Evolutionary conservation across 108 stramenopile genomes (phyloP), one percentile per base, ranked within the genome.

Genomic region (Asterionellopsis glacialis): DNA sequence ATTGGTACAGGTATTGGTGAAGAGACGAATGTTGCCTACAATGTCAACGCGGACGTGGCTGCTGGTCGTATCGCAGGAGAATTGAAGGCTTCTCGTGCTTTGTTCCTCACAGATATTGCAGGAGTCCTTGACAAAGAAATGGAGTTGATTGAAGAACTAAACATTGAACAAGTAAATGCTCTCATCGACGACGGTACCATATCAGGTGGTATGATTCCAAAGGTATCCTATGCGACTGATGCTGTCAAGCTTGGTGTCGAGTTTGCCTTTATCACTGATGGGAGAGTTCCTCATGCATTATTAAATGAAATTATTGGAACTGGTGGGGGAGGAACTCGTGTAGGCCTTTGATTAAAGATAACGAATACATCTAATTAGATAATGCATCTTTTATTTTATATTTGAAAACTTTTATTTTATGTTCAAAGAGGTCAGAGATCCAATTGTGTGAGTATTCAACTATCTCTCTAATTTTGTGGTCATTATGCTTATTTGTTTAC

Each of bases 21-120:
- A 23, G 69, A 61, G 42, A 65, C 59, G 12, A 75, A 80, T 57
- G 63, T 86, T 21, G 85, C 88, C 45, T 95, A 95, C 79, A 98
- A 98, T 73, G 82, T 93, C 72, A 98, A 98, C 73, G 98, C 98
- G 16, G 98, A 98, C 81, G 95, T 91, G 3, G 96, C 97, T 21
- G 98, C 98, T 11, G 95, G 94, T 38, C 73, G 90, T 24, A 94
- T 98, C 60, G 95, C 95, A 12, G 94, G 90, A 41, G 97, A 93
- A 44, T 53, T 96, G 28, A 74, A 73, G 11, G 95, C 95, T 23
- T 74, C 88, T 26, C 79, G 93, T 11, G 93, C 87, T 41, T 65
- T 98, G 65, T 94, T 98, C 62, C 78, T 98, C 64, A 98, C 97
- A 18, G 97, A 98, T 70, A 95, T 98, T 72, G 88, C 94, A 18